Base-by-base conservation (phyloP, 2,329 filamentous ascomycete genomes). In the Aspergillus jensenii region DNA sequence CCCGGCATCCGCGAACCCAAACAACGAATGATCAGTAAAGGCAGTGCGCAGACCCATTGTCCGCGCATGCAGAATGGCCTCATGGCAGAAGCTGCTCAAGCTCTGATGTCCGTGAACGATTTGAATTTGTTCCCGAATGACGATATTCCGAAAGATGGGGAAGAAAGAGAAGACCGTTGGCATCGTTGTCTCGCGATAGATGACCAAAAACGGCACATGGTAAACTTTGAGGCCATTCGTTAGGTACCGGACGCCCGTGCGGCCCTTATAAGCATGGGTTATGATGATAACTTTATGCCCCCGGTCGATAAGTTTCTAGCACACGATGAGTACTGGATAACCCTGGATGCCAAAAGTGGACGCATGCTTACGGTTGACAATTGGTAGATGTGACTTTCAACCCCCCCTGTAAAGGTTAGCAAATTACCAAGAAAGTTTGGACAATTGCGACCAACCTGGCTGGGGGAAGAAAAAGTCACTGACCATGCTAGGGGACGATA, bases 391-490 rank as follows among this genome's bases (percentile, higher is more conserved):
- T 99, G 95, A 76, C 91, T 96, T 79, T 99, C 95, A 64, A 99
- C 87, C 68, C 95, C 95, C 71, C 95, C 84, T 83, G 45, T 4
- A 49, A 39, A 51, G 15, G 40, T 68, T 27, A 72, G 65, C 8
- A 49, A 31, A 1, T 50, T 19, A 6, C 5, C 2, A 6, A 11
- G 12, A 47, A 15, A 1, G 8, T n/a, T 14, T 15, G 19, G 43
- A 23, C 37, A n/a, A 43, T 17, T 31, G 48, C 11, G 21, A 55
- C 75, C 53, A 72, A 82, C 81, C 93, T 52, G 95, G 93, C 71
- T 98, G 93, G 14, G 95, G 95, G 73, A 96, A 99, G 87, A 99
- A 99, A 84, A 96, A 97, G 82, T 99, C 95, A 84, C 93, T 93
- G 75, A 97, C 90, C 95, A 99, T 99, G 59, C 84, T 87, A 65